phyloP scores from a whole-genome alignment of 2,329 filamentous ascomycete genomes.

The Pseudogymnoascus sp. region DNA sequence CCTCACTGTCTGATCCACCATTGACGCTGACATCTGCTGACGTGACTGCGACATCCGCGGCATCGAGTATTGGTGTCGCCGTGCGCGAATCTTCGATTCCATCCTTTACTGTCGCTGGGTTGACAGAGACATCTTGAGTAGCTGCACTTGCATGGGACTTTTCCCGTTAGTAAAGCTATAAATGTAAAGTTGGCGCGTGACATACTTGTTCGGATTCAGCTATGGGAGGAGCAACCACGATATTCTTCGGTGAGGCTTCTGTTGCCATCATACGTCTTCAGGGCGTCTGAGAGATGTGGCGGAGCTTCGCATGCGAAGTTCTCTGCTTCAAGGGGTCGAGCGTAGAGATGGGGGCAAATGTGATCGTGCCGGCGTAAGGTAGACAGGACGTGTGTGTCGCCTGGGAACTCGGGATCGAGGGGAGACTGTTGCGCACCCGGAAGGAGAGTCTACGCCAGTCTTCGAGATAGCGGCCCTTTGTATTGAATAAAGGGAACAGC shows the following conservation, averaged over 20 bases:
- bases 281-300: slow-evolving; percentile 25
- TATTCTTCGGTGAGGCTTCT: slow-evolving; percentile 48
- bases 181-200: slow-evolving; percentile 10
- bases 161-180: not conserved
- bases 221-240: slow-evolving; percentile 24
- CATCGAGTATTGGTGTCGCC: slow-evolving; percentile 45
- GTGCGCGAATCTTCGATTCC: slow-evolving; percentile 40
- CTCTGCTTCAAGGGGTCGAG: slow-evolving; percentile 2
- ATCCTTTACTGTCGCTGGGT: slow-evolving; percentile 40
- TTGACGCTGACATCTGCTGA: slow-evolving; percentile 62
- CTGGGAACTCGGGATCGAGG: not conserved
- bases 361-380: slow-evolving; percentile 3
- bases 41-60: slow-evolving; percentile 50
- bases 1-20: slow-evolving; percentile 70
- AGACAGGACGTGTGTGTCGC: slow-evolving; percentile 8
- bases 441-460: slow-evolving; percentile 4
- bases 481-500: not conserved
- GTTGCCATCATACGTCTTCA: slow-evolving; percentile 57
- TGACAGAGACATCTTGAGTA: slow-evolving; percentile 39
- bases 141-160: slow-evolving; percentile 16
- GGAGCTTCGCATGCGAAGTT: slow-evolving; percentile 29
- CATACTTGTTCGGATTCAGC: slow-evolving; percentile 12
- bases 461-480: slow-evolving; percentile 6
- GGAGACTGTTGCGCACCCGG: not conserved
- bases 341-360: not conserved